phyloP scores from a whole-genome alignment of 2,329 filamentous ascomycete species.

The Colletotrichum melonis region DNA sequence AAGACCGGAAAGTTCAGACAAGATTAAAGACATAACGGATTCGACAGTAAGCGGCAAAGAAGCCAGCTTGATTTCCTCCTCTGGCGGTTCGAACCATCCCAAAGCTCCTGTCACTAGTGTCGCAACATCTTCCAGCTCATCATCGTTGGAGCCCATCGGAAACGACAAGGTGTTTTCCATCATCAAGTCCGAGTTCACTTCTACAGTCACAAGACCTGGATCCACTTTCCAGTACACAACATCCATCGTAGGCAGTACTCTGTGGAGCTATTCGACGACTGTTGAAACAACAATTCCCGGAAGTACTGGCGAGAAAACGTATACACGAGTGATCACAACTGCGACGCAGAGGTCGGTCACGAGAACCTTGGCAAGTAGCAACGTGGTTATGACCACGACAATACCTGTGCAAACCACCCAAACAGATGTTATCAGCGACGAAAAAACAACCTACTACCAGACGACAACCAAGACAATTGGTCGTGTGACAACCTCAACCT shows the following conservation, averaged over 20 bases:
- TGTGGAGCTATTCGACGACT: background rate
- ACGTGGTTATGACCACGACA: background rate
- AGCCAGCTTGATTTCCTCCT: background rate
- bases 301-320: background rate
- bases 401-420: background rate
- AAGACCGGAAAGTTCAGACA: background rate
- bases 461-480: slow-evolving; percentile 5
- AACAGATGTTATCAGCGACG: background rate
- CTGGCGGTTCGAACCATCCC: background rate
- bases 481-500: background rate
- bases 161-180: background rate
- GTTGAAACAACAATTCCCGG: slow-evolving; percentile 5
- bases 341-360: background rate
- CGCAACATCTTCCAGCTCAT: background rate
- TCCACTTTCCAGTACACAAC: background rate
- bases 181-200: slow-evolving; percentile 15
- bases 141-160: background rate
- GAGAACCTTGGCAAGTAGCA: background rate
- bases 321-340: background rate
- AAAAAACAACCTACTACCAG: background rate
- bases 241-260: background rate
- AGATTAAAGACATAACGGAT: background rate
- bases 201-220: background rate
- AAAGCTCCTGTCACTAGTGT: background rate
- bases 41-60: background rate